A percentile compares a stretch with the other conserved stretches of the same genome.
Evolutionary conservation across 148 eudicot genomes (phyloP).

Genomic region (Chenopodium suecicum): DNA sequence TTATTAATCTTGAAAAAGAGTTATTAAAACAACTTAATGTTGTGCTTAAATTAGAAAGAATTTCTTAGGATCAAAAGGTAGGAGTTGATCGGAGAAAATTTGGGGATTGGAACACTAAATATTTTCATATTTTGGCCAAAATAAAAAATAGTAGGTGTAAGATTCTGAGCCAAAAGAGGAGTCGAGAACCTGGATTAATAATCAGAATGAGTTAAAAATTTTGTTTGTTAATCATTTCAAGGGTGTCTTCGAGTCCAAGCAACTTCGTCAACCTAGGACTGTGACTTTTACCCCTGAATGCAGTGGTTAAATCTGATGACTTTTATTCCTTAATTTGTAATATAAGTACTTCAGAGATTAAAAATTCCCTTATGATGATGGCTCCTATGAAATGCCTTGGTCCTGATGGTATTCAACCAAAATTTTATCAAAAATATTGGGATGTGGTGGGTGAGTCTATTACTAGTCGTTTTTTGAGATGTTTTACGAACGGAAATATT

Average conservation of each 20-base stretch:
- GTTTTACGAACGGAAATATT: not conserved
- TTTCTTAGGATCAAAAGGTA: not conserved
- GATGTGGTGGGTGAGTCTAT: not conserved
- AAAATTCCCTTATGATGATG: not conserved
- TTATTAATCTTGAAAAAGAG: not conserved
- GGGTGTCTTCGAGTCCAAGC: not conserved
- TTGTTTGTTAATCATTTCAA: not conserved
- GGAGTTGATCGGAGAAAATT: not conserved
- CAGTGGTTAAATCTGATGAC: not conserved
- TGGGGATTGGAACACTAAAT: not conserved
- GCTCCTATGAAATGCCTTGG: not conserved
- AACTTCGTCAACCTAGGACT: accelerated
- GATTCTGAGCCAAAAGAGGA: too few relatives aligned
- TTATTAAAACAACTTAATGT: accelerated
- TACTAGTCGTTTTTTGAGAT: not conserved
- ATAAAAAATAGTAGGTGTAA: not conserved
- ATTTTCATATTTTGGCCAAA: not conserved
- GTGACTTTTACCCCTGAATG: accelerated
- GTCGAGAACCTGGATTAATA: too few relatives aligned
- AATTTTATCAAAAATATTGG: not conserved
- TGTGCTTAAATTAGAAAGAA: not conserved
- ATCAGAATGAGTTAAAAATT: accelerated
- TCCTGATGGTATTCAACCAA: not conserved
- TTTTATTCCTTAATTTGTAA: not conserved
- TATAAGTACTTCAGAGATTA: not conserved